Base-by-base conservation (phyloP, 108 stramenopile species). In the Cyclotella distinguenda region DNA sequence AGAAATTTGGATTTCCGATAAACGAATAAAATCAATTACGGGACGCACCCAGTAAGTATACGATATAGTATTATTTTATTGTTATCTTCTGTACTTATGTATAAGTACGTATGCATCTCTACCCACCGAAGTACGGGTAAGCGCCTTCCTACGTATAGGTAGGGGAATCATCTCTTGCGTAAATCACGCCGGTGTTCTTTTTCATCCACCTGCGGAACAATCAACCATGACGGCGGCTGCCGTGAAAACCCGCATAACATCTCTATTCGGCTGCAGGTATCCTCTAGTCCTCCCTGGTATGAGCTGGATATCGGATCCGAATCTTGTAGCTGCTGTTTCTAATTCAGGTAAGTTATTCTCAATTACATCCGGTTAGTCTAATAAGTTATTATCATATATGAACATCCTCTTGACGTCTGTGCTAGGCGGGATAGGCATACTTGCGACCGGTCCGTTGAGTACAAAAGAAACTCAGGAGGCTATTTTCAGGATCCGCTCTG, bases 251-350 rank as follows among this genome's bases (percentile, higher is more conserved):
- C 76, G 90, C 18, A 84, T 92, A 47, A 92, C 90, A 9, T 59
- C 68, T 6, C 70, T 92, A 16, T 72, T 92, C 58, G 64, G 79
- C 68, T 89, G 87, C 47, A 71, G 61, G n/a, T 86, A 95, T 62
- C 94, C 94, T 0, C 68, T 95, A 22, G 10, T 95, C 11, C 79
- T 90, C 4, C 90, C 94, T 8, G 90, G 90, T 12, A 95, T 95
- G 94, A 73, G 70, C 19, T 90, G 90, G 87, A 92, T 95, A 23
- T 87, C 85, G 2, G 79, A 63, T 47, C 84, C 90, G 8, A 73
- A 66, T 36, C 66, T 95, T 43, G 94, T 93, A 21, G 88, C 94
- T 31, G 91, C 94, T n/a, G 91, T 93, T n/a, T 88, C 82, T 23
- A 92, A 95, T 44, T 88, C 94, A 6, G 83, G 83, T 63, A 51